A percentile compares a stretch with the other conserved stretches of the same genome.
Evolutionary conservation across 306 rosid species (phyloP).

Genomic region (Gastrolobium bilobum): DNA sequence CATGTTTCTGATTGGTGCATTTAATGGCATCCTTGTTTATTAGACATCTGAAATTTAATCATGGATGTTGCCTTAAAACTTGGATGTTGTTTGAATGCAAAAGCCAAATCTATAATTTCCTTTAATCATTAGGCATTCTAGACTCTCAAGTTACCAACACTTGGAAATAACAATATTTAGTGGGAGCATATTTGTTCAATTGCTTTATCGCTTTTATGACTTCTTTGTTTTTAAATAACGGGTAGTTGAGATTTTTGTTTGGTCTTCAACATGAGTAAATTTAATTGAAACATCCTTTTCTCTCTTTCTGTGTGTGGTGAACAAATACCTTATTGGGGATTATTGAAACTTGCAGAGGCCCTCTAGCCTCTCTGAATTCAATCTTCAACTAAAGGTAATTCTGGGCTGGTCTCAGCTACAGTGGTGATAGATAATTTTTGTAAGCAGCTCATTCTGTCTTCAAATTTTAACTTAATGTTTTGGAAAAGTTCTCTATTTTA

Average conservation of each 20-base stretch:
- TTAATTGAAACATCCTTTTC: not conserved
- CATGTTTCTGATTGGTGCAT: slow-evolving; percentile 31
- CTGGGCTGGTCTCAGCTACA: not conserved
- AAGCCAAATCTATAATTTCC: not conserved
- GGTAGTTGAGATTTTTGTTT: not conserved
- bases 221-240: not conserved
- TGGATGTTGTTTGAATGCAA: slow-evolving; percentile 27
- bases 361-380: slow-evolving; percentile 9
- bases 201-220: not conserved
- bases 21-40: not conserved
- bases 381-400: not conserved
- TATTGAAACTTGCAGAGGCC: not conserved
- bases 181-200: slow-evolving; percentile 4
- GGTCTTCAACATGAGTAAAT: not conserved
- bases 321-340: not conserved
- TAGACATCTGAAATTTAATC: not conserved
- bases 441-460: slow-evolving; percentile 4
- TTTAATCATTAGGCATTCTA: slow-evolving; percentile 1
- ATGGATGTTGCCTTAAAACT: not conserved
- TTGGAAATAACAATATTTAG: slow-evolving; percentile 4
- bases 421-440: not conserved
- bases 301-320: not conserved
- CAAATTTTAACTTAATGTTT: slow-evolving; percentile 5
- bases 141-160: slow-evolving; percentile 10
- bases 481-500: slow-evolving; percentile 16